Conservation (phyloP, 441 rosid species). For the Erodium texanum region DNA sequence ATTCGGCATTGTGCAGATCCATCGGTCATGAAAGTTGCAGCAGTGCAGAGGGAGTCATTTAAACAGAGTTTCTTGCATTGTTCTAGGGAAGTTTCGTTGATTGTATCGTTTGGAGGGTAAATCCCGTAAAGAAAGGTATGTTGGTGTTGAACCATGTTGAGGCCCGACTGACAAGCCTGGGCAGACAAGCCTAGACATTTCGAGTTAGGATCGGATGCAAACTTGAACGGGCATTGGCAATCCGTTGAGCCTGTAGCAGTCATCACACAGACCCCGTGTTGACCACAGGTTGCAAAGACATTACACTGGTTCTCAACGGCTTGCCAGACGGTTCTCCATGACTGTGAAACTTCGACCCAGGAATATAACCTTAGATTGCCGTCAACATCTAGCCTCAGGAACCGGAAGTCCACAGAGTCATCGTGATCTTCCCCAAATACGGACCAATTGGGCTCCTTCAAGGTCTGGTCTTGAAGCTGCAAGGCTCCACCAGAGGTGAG, state of each 20-base stretch:
- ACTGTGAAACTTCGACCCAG: conserved; percentile 35
- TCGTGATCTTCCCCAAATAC: conserved; percentile 60
- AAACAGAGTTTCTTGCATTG: conserved; percentile 47
- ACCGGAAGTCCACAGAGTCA: conserved; percentile 47
- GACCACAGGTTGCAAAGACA: conserved; percentile 75
- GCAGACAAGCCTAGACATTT: conserved; percentile 43
- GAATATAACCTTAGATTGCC: conserved; percentile 81
- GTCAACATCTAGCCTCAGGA: conserved; percentile 59
- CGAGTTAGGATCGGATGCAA: conserved; percentile 20
- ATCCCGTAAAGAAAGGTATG: conserved; percentile 51
- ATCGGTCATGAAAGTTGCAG: conserved; percentile 54
- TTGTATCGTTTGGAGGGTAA: conserved; percentile 47
- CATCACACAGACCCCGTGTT: conserved; percentile 47
- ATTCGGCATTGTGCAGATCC: conserved; percentile 42
- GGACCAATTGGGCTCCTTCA: conserved; percentile 40
- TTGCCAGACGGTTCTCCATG: conserved; percentile 82
- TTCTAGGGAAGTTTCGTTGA: conserved; percentile 33
- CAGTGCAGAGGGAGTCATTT: conserved; percentile 36
- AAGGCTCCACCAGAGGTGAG: conserved; percentile 51
- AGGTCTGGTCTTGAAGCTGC: conserved; percentile 34
- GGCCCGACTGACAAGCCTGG: conserved; percentile 31
- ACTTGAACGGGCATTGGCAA: conserved; percentile 48
- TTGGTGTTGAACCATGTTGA: conserved; percentile 34
- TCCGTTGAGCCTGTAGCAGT: conserved; percentile 37
- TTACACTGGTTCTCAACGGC: conserved; percentile 76